phyloP scores from a whole-genome alignment of 495 filamentous ascomycete species.

The Penicillium turbatum region DNA sequence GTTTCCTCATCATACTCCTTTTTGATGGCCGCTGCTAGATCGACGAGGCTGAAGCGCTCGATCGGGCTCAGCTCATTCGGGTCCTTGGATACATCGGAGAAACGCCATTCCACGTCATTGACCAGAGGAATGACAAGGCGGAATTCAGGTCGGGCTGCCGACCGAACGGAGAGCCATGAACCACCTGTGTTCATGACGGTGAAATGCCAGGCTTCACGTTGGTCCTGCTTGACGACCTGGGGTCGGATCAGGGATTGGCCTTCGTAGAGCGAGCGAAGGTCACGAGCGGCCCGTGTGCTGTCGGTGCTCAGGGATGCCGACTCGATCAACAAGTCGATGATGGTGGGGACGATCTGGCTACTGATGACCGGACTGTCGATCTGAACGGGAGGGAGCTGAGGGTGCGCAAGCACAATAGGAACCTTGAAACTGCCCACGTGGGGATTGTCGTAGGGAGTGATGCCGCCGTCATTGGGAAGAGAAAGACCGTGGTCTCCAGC shows the following conservation, averaged over 20 bases:
- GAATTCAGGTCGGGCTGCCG: slow-evolving; percentile 36
- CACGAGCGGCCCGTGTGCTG: slow-evolving; percentile 29
- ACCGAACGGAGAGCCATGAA: slow-evolving; percentile 41
- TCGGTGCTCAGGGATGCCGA: slow-evolving; percentile 37
- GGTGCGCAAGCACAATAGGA: slow-evolving; percentile 48
- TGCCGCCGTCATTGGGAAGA: slow-evolving; percentile 40
- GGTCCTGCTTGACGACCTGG: slow-evolving; percentile 27
- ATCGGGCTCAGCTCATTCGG: slow-evolving; percentile 37
- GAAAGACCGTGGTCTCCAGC: slow-evolving; percentile 45
- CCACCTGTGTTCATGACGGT: slow-evolving; percentile 51
- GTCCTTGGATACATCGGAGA: slow-evolving; percentile 39
- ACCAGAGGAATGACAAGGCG: slow-evolving; percentile 46
- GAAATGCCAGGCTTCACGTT: slow-evolving; percentile 46
- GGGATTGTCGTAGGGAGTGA: slow-evolving; percentile 49
- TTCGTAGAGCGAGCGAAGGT: slow-evolving; percentile 44
- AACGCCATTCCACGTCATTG: slow-evolving; percentile 43
- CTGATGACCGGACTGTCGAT: slow-evolving; percentile 42
- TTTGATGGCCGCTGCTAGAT: slow-evolving; percentile 30
- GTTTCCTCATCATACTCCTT: slow-evolving; percentile 34
- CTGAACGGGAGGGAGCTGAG: slow-evolving; percentile 39
- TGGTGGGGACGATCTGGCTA: slow-evolving; percentile 45
- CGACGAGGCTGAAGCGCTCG: slow-evolving; percentile 32
- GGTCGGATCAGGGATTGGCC: slow-evolving; percentile 47
- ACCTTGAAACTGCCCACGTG: slow-evolving; percentile 49
- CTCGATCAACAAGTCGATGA: slow-evolving; percentile 46